Evolutionary conservation across 371 early-diverging fungal species (phyloP).

Genomic region (Conidiobolus incongruus): DNA sequence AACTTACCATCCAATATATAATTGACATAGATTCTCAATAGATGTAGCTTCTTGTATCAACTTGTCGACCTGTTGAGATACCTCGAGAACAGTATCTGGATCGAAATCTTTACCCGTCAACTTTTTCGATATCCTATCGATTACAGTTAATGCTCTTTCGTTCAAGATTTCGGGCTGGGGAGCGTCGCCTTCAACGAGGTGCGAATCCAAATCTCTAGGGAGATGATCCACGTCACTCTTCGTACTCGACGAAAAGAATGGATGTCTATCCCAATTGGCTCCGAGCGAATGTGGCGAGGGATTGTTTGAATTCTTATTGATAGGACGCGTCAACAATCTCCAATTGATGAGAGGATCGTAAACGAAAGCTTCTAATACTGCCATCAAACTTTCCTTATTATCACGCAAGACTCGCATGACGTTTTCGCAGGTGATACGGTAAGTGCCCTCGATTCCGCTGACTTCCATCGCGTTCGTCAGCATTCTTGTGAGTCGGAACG

Average conservation of each 20-base stretch:
- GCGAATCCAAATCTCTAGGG: too few relatives aligned
- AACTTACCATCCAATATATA: constrained; percentile 97
- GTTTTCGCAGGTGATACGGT: constrained; percentile 85
- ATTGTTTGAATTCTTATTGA: too few relatives aligned
- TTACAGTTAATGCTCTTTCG: constrained; percentile 22
- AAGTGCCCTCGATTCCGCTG: constrained; percentile 90
- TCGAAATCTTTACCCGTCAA: constrained; percentile 68
- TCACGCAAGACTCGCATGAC: constrained; percentile 90
- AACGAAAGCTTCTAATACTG: constrained; percentile 94
- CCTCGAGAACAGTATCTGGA: constrained; percentile 50
- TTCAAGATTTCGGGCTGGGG: constrained; percentile 15
- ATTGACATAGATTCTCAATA: constrained; percentile 83
- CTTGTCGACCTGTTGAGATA: constrained; percentile 71
- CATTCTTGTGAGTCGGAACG: constrained; percentile 98
- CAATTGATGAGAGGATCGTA: constrained; percentile 95
- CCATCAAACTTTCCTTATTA: constrained; percentile 94
- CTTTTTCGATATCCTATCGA: constrained; percentile 26
- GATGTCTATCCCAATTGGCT: too few relatives aligned
- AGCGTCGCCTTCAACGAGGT: too few relatives aligned
- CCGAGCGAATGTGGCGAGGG: too few relatives aligned
- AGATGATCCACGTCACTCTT: too few relatives aligned
- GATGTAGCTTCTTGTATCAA: constrained; percentile 88
- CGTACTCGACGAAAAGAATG: too few relatives aligned
- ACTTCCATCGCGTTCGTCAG: constrained; percentile 94
- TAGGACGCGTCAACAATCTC: constrained; percentile 30